Base-by-base conservation (phyloP, 805 yeast genomes). In the Candida ficus region DNA sequence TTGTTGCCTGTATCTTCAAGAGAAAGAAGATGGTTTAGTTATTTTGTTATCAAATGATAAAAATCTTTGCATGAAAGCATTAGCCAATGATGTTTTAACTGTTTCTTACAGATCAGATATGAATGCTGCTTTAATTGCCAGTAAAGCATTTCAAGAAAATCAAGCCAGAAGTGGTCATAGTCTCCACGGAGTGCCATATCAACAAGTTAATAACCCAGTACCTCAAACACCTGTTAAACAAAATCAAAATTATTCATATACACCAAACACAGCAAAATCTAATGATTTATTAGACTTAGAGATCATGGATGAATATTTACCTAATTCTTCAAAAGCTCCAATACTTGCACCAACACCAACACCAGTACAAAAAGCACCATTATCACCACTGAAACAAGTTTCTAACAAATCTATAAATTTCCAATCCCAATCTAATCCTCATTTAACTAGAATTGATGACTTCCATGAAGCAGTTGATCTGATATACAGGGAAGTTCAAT, bases 31-130 rank as follows among this genome's bases (percentile, higher is more conserved):
- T 5, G 57, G 67, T 6, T 53, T 76, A 44, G 83, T 82, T 7
- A 71, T 89, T 3, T 58, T 86, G 20, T 53, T 89, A 44, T 82
- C 96, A 0, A 85, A 90, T 56, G 97, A 90, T 58, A 83, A 79
- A 50, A 90, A 89, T 56, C 66, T 90, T 8, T 87, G 96, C 58
- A 59, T 76, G 46, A 84, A 83, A 58, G 95, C 96, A 0, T 61
- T 88, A 33, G 61, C 81, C 3, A 80, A 86, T 52, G 79, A 68
- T 3, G 56, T 84, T 0, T 60, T 78, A 33, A 87, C 95, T 0
- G 80, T 88, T 2, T 64, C 71, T 0, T 67, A 54, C 43, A 56
- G 68, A 18, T 57, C 58, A 35, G 67, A 62, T 0, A 71, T 75
- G 76, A 63, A 71, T 4, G 76, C 79, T 1, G 57, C 58, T 21